Evolutionary conservation across 192 early-diverging fungal species (phyloP).

Genomic region (Coemansia sp.): DNA sequence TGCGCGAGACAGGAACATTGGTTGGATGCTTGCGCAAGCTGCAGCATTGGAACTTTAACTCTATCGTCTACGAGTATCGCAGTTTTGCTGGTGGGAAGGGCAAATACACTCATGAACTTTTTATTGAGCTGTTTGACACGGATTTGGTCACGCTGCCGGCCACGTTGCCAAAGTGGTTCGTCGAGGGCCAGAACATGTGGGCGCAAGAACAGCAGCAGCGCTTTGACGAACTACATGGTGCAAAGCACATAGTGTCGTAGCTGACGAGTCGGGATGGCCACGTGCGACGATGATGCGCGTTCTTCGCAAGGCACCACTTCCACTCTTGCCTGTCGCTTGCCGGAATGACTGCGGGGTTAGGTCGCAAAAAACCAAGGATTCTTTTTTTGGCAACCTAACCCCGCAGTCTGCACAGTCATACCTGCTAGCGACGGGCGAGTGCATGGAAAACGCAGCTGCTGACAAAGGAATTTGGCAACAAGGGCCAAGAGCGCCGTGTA

Average conservation of each 20-base stretch:
- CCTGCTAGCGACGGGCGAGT: neutral
- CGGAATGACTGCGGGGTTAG: no score
- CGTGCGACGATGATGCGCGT: neutral
- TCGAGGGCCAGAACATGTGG: conserved; percentile 68
- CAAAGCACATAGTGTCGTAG: neutral
- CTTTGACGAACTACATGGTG: conserved; percentile 33
- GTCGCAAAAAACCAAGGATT: no score
- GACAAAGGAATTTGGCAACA: neutral
- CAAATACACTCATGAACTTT: conserved; percentile 89
- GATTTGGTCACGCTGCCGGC: conserved; percentile 87
- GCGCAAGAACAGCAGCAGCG: conserved; percentile 41
- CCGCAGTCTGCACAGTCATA: neutral
- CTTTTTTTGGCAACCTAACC: neutral
- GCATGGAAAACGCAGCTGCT: neutral
- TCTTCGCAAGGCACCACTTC: neutral
- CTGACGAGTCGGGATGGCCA: neutral
- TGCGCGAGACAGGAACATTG: conserved; percentile 92
- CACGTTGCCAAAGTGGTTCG: conserved; percentile 80
- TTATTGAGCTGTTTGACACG: conserved; percentile 93
- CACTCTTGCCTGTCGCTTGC: no score
- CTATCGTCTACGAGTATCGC: conserved; percentile 97
- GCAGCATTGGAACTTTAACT: conserved; percentile 96
- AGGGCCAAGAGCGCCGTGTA: neutral
- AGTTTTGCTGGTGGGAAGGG: conserved; percentile 87
- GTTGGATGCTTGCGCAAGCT: conserved; percentile 92